Conservation (phyloP, 805 yeast species). For the Candida dajiaensis region DNA sequence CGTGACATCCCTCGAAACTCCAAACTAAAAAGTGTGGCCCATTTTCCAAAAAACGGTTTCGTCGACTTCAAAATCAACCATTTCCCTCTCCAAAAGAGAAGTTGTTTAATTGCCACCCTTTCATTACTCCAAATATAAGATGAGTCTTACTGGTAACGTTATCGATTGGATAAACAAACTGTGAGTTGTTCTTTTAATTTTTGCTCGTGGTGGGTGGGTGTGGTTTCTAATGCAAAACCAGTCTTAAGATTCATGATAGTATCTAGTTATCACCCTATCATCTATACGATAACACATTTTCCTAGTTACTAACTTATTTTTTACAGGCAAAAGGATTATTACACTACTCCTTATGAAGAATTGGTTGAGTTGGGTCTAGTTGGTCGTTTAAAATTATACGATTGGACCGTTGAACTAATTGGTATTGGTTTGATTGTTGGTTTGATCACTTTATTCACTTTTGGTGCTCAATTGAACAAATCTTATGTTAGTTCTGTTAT, state of each 20-base stretch:
- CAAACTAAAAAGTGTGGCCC: not conserved
- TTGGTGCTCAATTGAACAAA: slow-evolving; percentile 59
- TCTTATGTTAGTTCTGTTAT: slow-evolving; percentile 49
- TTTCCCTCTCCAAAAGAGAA: no score
- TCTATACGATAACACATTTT: no score
- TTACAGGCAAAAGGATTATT: slow-evolving; percentile 21
- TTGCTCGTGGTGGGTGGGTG: no score
- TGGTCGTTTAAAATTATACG: slow-evolving; percentile 53
- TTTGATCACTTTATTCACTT: slow-evolving; percentile 44
- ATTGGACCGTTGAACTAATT: slow-evolving; percentile 72
- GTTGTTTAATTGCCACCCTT: no score
- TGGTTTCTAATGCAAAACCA: not conserved
- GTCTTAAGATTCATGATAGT: no score
- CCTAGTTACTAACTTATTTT: slow-evolving; percentile 1
- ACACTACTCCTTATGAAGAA: slow-evolving; percentile 36
- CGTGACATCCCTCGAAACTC: not conserved
- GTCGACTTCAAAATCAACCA: not conserved
- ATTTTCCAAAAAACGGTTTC: not conserved
- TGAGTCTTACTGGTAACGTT: slow-evolving; percentile 1
- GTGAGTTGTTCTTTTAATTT: not conserved
- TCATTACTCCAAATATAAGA: not conserved
- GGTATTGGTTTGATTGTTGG: slow-evolving; percentile 45
- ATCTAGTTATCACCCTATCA: no score
- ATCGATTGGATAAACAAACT: slow-evolving; percentile 4
- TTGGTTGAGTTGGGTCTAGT: slow-evolving; percentile 51